Conservation (phyloP, 2,329 filamentous ascomycete species). For the Fusarium dlaminii region DNA sequence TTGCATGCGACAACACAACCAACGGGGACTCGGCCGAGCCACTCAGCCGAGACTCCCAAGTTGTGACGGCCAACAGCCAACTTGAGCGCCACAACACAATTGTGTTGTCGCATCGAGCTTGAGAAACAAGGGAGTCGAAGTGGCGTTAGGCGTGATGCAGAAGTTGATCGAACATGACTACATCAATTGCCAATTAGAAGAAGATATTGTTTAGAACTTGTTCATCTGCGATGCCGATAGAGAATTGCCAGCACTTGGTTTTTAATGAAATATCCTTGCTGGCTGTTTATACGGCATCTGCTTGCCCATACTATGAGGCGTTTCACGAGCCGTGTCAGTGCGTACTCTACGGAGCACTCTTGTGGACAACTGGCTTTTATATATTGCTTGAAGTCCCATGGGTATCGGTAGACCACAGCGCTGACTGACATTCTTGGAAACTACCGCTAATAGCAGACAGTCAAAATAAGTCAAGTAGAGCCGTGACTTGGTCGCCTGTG, state of each 20-base stretch:
- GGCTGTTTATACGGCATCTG: neutral
- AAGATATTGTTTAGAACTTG: neutral
- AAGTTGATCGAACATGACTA: neutral
- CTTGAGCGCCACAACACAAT: neutral
- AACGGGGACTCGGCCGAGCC: neutral
- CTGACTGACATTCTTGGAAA: too few species aligned
- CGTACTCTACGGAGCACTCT: too few species aligned
- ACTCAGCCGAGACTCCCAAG: neutral
- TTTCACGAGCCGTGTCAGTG: too few species aligned
- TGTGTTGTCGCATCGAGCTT: neutral
- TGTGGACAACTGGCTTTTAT: too few species aligned
- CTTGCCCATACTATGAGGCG: too few species aligned
- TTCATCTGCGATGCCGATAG: fast-evolving
- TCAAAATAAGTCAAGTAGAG: neutral
- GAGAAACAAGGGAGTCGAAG: fast-evolving
- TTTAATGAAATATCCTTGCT: neutral
- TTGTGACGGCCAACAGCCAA: neutral
- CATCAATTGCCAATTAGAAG: fast-evolving
- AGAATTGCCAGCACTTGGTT: fast-evolving
- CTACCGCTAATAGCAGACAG: neutral
- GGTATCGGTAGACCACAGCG: too few species aligned
- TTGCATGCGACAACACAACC: neutral
- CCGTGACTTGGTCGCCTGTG: neutral
- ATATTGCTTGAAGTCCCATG: too few species aligned
- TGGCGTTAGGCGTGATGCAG: neutral